Conservation (phyloP, 495 filamentous ascomycete species). For the Paragyromitra xinjiangensis region DNA sequence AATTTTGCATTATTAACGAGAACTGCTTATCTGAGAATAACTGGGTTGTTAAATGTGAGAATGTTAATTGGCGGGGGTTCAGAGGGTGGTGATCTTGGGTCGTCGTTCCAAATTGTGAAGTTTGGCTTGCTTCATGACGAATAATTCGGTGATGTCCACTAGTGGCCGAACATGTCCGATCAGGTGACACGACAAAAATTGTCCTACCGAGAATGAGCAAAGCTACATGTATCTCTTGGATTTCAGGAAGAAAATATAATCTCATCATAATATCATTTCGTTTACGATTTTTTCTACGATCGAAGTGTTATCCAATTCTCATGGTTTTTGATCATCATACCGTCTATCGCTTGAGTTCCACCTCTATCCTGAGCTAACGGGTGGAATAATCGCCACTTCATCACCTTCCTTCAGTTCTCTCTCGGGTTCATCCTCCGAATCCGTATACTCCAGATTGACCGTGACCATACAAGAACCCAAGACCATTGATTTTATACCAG, state of each 20-base stretch:
- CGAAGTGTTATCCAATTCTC: neutral
- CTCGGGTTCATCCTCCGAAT: constrained; percentile 64
- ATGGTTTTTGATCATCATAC: neutral
- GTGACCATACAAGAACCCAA: constrained; percentile 82
- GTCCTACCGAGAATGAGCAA: neutral
- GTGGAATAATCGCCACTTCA: constrained; percentile 94
- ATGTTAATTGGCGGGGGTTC: neutral
- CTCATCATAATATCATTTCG: neutral
- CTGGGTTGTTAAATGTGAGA: too few species aligned
- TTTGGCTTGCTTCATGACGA: neutral
- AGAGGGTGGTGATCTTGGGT: neutral
- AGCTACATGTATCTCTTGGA: neutral
- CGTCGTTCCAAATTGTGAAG: neutral
- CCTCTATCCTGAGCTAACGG: constrained; percentile 82
- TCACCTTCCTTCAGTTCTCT: constrained; percentile 76
- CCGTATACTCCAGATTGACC: constrained; percentile 86
- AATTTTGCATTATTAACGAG: too few species aligned
- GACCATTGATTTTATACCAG: constrained; percentile 78
- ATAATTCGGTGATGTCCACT: neutral
- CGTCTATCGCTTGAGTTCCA: neutral
- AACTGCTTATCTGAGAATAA: too few species aligned
- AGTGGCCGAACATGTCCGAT: neutral
- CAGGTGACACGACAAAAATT: neutral
- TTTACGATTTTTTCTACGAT: neutral
- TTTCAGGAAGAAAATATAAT: neutral